These are phyloP conservation scores for Phaffomyces opuntiae DNA, from an alignment of 805 yeast species.

Conservation along the genomic window DNA sequence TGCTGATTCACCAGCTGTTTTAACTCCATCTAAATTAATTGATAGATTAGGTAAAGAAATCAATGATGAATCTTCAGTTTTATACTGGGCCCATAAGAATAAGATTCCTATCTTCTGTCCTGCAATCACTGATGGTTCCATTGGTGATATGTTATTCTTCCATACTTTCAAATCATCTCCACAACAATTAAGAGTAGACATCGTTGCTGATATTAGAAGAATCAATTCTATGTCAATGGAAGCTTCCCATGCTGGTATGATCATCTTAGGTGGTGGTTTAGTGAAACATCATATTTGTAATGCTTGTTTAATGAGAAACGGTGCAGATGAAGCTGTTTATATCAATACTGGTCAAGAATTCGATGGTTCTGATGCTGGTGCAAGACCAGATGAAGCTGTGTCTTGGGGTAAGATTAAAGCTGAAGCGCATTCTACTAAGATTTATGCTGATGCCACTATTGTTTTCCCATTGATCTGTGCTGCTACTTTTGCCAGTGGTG, in stretches of 20 bases:
- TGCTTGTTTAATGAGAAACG: slow-evolving; percentile 98
- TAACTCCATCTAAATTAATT: slow-evolving; percentile 93
- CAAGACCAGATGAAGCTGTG: slow-evolving; percentile 97
- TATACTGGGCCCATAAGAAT: slow-evolving; percentile 98
- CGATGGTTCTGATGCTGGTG: slow-evolving; percentile 99
- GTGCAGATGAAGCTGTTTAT: slow-evolving; percentile 96
- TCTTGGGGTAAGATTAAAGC: slow-evolving; percentile 99
- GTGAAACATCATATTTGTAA: slow-evolving; percentile 96
- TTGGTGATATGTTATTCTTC: slow-evolving; percentile 98
- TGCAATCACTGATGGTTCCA: slow-evolving; percentile 94
- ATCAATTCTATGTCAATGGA: slow-evolving; percentile 94
- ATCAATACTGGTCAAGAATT: slow-evolving; percentile 98
- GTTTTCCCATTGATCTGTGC: slow-evolving; percentile 97
- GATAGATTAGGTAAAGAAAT: slow-evolving; percentile 94
- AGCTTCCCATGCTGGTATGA: slow-evolving; percentile 91
- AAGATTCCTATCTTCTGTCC: slow-evolving; percentile 96
- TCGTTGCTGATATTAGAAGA: slow-evolving; percentile 87
- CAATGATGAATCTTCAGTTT: slow-evolving; percentile 85
- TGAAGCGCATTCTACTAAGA: slow-evolving; percentile 85
- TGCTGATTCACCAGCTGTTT: slow-evolving; percentile 54
- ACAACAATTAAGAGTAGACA: slow-evolving; percentile 79
- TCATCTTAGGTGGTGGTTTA: slow-evolving; percentile 92
- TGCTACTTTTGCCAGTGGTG: slow-evolving; percentile 83
- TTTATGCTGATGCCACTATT: slow-evolving; percentile 89
- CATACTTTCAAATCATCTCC: slow-evolving; percentile 96